Percentiles rank a stretch among this genome's conserved stretches.
These are phyloP conservation scores for Mrakia gelida DNA, from an alignment of 768 basidiomycete species.

Conservation along the genomic window DNA sequence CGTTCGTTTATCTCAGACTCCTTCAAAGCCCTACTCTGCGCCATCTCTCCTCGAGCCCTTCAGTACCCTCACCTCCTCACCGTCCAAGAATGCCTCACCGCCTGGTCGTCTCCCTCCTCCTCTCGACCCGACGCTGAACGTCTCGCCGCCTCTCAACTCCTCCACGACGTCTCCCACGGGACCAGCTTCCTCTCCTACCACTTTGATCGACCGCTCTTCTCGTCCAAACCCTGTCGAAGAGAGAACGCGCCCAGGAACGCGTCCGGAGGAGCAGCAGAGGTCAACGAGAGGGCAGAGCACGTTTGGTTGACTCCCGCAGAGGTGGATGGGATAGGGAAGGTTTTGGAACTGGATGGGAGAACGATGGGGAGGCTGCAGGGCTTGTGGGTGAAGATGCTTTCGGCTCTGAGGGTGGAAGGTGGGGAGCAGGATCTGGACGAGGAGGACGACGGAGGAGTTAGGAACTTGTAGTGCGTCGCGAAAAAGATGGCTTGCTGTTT, in stretches of 20 bases:
- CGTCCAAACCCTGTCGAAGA: not conserved
- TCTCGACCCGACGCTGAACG: not conserved
- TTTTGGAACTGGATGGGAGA: slow-evolving; percentile 13
- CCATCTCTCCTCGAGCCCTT: slow-evolving; percentile 19
- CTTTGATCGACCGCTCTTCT: slow-evolving; percentile 17
- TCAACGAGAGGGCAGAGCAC: not conserved
- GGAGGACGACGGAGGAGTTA: slow-evolving; percentile 14
- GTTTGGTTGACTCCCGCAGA: not conserved
- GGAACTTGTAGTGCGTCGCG: not conserved
- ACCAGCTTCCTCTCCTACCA: not conserved
- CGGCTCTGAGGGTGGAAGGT: not conserved
- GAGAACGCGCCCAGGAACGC: not conserved
- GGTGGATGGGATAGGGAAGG: not conserved
- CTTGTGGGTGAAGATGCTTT: slow-evolving; percentile 7
- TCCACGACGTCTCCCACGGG: slow-evolving; percentile 9
- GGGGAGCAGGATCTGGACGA: slow-evolving; percentile 3
- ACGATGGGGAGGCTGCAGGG: slow-evolving; percentile 24
- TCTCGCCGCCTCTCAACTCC: not conserved
- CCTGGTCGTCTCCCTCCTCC: slow-evolving; percentile 7
- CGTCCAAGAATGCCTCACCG: not conserved
- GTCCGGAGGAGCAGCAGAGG: not conserved
- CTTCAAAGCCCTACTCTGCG: slow-evolving; percentile 26
- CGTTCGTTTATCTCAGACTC: slow-evolving; percentile 12
- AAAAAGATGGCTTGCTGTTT: not conserved
- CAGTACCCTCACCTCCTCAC: slow-evolving; percentile 22